Evolutionary conservation across 2,329 filamentous ascomycete species (phyloP).

Genomic region (Paracamarosporium sp.): DNA sequence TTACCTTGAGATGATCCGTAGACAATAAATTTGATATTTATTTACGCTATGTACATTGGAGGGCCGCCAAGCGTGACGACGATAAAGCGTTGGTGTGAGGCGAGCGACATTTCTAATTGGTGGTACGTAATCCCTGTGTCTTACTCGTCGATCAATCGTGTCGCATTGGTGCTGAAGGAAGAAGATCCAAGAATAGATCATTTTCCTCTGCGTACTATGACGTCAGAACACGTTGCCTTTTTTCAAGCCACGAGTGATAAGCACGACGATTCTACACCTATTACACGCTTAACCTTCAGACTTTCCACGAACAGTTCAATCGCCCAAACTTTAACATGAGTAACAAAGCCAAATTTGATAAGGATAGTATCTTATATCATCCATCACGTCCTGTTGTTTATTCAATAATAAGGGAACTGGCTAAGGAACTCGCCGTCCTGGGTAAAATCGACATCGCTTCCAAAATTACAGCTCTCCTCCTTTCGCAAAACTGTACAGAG

Average conservation of each 20-base stretch:
- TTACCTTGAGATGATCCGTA: neutral
- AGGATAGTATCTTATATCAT: constrained; percentile 3
- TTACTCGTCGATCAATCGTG: constrained; percentile 2
- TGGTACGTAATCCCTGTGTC: neutral
- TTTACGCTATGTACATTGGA: no score
- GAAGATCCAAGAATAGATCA: neutral
- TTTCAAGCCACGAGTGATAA: neutral
- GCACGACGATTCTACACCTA: constrained; percentile 5
- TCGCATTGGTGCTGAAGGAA: constrained; percentile 3
- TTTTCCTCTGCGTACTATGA: constrained; percentile 7
- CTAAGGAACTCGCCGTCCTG: constrained; percentile 5
- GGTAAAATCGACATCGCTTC: constrained; percentile 8
- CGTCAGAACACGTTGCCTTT: constrained; percentile 5
- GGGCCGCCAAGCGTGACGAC: no score
- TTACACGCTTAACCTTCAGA: constrained; percentile 5
- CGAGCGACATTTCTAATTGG: no score
- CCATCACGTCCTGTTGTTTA: constrained; percentile 5
- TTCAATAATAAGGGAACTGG: constrained; percentile 1
- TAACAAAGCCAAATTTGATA: constrained; percentile 1
- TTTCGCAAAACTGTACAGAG: constrained; percentile 3
- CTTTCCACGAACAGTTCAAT: neutral
- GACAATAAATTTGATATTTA: neutral
- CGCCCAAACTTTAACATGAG: constrained; percentile 4
- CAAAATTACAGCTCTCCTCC: constrained; percentile 6
- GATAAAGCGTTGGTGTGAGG: no score